Percentiles rank a stretch among this genome's conserved stretches.
Conservation (phyloP, 306 rosid genomes). For the Cicer pinnatifidum region DNA sequence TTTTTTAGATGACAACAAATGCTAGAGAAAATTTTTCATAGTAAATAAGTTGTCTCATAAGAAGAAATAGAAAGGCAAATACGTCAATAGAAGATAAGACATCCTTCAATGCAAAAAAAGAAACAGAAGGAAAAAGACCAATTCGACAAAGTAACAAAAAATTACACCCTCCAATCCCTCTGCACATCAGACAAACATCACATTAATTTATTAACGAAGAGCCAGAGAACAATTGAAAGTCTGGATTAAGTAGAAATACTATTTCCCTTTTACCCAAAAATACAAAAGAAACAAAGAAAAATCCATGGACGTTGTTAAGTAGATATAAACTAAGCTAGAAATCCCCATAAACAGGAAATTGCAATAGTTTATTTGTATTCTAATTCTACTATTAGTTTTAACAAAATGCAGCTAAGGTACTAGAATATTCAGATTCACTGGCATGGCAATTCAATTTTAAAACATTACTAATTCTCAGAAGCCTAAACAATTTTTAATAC, state of each 20-base stretch:
- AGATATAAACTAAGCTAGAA: neutral
- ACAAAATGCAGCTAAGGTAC: slow-evolving; percentile 3
- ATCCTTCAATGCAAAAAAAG: neutral
- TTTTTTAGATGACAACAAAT: neutral
- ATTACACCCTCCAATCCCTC: slow-evolving; percentile 1
- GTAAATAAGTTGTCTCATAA: slow-evolving; percentile 6
- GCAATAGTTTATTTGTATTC: slow-evolving; percentile 13
- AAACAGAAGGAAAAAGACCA: slow-evolving; percentile 19
- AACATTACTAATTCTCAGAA: neutral
- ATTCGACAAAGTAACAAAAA: slow-evolving; percentile 9
- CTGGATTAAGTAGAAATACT: slow-evolving; percentile 1
- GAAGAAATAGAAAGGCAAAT: neutral
- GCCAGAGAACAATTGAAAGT: neutral
- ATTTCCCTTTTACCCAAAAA: neutral
- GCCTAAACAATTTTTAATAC: neutral
- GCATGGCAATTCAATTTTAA: slow-evolving; percentile 4
- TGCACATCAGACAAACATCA: neutral
- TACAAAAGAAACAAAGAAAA: slow-evolving; percentile 16
- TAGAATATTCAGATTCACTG: neutral
- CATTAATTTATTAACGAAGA: neutral
- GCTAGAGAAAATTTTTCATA: neutral
- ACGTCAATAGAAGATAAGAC: neutral
- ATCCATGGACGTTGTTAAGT: neutral
- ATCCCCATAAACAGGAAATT: neutral
- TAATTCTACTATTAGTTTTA: neutral